A percentile compares a stretch with the other conserved stretches of the same genome.
phyloP scores from a whole-genome alignment of 2,329 filamentous ascomycete genomes.

The Akanthomyces uredinophilus region DNA sequence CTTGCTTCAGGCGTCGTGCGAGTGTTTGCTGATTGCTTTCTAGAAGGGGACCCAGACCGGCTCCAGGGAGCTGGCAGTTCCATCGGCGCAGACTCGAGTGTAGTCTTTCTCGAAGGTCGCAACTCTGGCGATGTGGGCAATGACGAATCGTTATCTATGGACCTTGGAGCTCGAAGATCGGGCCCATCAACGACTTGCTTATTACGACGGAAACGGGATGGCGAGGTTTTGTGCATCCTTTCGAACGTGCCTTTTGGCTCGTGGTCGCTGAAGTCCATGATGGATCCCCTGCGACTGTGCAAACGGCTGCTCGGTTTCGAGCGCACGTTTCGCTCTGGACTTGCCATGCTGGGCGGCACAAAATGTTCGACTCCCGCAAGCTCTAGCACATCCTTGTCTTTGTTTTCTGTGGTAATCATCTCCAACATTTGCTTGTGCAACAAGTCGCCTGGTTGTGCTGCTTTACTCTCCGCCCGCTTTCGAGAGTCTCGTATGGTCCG shows the following conservation, averaged over 20 bases:
- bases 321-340: conserved; percentile 25
- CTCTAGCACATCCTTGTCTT: conserved; percentile 35
- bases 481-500: background rate
- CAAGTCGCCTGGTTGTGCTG: conserved; percentile 40
- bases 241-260: conserved; percentile 29
- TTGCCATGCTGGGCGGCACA: conserved; percentile 29
- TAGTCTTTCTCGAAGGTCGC: conserved; percentile 40
- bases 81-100: conserved; percentile 53
- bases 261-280: conserved; percentile 35
- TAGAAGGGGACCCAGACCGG: conserved; percentile 57
- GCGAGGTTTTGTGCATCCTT: conserved; percentile 20
- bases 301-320: conserved; percentile 28
- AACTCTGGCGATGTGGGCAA: conserved; percentile 48
- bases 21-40: conserved; percentile 22
- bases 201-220: conserved; percentile 25
- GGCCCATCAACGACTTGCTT: conserved; percentile 48
- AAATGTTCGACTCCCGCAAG: conserved; percentile 30
- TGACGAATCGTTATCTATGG: conserved; percentile 42
- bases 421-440: conserved; percentile 59
- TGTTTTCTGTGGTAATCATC: conserved; percentile 51
- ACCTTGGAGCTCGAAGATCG: conserved; percentile 30
- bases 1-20: background rate
- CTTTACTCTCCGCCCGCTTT: background rate
- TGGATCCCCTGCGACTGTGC: conserved; percentile 33
- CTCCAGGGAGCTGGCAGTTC: conserved; percentile 61